Percentiles rank a stretch among this genome's conserved stretches.
phyloP scores from a whole-genome alignment of 2,329 filamentous ascomycete genomes.

The Paracorniculantispora psalliotae region DNA sequence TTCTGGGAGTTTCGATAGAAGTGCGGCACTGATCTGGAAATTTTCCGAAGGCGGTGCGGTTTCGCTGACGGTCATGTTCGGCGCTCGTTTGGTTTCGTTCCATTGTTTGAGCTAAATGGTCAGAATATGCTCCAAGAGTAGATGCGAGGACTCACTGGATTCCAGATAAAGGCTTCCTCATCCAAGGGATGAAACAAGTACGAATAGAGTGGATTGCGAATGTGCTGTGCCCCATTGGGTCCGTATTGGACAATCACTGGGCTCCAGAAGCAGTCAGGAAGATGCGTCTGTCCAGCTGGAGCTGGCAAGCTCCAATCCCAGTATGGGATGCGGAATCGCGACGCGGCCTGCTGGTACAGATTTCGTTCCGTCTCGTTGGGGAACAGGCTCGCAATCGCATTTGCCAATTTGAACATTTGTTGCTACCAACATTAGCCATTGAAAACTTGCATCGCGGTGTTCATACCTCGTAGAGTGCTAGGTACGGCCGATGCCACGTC shows the following conservation, averaged over 20 bases:
- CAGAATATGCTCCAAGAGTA: background rate
- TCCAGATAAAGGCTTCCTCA: constrained; percentile 50
- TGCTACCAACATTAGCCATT: constrained; percentile 26
- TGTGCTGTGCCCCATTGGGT: constrained; percentile 50
- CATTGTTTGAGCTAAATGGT: constrained; percentile 50
- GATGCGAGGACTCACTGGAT: constrained; percentile 45
- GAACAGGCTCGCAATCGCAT: constrained; percentile 44
- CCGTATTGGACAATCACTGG: constrained; percentile 49
- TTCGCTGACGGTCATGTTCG: constrained; percentile 32
- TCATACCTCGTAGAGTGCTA: constrained; percentile 54
- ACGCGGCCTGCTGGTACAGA: constrained; percentile 47
- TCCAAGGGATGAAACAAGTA: constrained; percentile 59
- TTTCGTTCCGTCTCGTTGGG: constrained; percentile 40
- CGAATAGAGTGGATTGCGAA: constrained; percentile 57
- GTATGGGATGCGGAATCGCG: constrained; percentile 51
- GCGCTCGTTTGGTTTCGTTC: constrained; percentile 55
- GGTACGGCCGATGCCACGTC: constrained; percentile 79
- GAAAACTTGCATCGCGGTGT: no score
- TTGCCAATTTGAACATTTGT: constrained; percentile 32
- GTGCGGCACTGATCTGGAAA: constrained; percentile 44
- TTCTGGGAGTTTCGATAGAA: constrained; percentile 42
- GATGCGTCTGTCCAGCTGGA: constrained; percentile 43
- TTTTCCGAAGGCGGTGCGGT: constrained; percentile 50
- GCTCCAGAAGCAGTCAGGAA: constrained; percentile 40
- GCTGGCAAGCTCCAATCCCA: constrained; percentile 55